These are phyloP conservation scores for Flueggea neowawraea DNA, from an alignment of 441 rosid species.

Conservation along the genomic window DNA sequence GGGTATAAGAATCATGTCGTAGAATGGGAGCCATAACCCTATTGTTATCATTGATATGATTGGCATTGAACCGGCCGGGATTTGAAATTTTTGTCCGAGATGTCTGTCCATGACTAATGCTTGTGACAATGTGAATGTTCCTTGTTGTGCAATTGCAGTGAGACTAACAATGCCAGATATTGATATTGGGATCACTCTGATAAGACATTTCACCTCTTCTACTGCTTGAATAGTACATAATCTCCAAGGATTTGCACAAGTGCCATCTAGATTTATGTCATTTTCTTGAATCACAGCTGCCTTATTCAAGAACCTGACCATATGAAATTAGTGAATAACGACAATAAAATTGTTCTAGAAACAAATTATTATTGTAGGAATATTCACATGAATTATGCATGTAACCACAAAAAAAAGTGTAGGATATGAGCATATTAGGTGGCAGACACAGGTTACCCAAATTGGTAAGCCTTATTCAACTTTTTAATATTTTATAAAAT, in stretches of 20 bases:
- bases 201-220: constrained; percentile 63
- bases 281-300: constrained; percentile 41
- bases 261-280: constrained; percentile 41
- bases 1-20: constrained; percentile 59
- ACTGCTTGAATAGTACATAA: constrained; percentile 56
- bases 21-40: constrained; percentile 73
- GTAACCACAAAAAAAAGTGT: no score
- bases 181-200: constrained; percentile 55
- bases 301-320: constrained; percentile 48
- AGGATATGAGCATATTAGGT: no score
- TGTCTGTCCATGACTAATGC: constrained; percentile 65
- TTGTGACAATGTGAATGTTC: constrained; percentile 50
- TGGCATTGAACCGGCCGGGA: constrained; percentile 51
- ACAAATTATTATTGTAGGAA: no score
- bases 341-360: no score
- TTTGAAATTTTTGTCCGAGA: constrained; percentile 51
- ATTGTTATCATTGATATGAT: constrained; percentile 50
- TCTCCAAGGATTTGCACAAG: constrained; percentile 37
- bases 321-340: background rate
- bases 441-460: no score
- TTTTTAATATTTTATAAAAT: no score
- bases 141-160: constrained; percentile 41
- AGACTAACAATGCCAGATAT: constrained; percentile 42
- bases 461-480: no score
- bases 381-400: no score